A percentile compares a stretch with the other conserved stretches of the same genome.
Evolutionary conservation across 139 green algal species (phyloP).

Genomic region (Micromonas pusilla): DNA sequence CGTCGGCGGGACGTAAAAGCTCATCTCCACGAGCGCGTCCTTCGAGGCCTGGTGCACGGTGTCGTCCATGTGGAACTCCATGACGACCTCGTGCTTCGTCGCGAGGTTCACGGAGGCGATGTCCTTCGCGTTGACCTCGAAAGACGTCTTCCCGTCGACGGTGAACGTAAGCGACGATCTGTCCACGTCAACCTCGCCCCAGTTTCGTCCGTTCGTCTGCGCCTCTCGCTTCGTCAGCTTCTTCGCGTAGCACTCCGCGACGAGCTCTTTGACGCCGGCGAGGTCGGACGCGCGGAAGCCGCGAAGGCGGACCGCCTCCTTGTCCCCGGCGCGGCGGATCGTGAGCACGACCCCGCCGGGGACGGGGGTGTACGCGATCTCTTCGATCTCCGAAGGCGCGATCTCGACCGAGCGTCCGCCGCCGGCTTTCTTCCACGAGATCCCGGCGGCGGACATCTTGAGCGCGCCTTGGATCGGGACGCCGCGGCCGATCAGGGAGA

Average conservation of each 20-base stretch:
- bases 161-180: slow-evolving; percentile 56
- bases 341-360: slow-evolving; percentile 52
- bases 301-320: slow-evolving; percentile 39
- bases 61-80: slow-evolving; percentile 90
- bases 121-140: slow-evolving; percentile 76
- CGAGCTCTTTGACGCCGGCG: background rate
- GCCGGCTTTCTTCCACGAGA: slow-evolving; percentile 46
- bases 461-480: slow-evolving; percentile 34
- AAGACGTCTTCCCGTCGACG: slow-evolving; percentile 60
- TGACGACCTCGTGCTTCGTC: slow-evolving; percentile 75
- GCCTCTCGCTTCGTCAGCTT: slow-evolving; percentile 23
- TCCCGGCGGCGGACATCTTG: slow-evolving; percentile 35
- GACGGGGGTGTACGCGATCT: slow-evolving; percentile 54
- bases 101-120: slow-evolving; percentile 56
- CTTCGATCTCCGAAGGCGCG: slow-evolving; percentile 57
- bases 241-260: background rate
- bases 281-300: slow-evolving; percentile 19
- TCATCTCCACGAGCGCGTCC: slow-evolving; percentile 80
- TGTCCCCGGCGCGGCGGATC: slow-evolving; percentile 41
- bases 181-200: slow-evolving; percentile 53
- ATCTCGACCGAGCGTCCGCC: slow-evolving; percentile 50
- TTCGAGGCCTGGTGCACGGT: slow-evolving; percentile 46
- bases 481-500: background rate
- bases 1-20: slow-evolving; percentile 64
- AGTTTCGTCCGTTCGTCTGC: slow-evolving; percentile 55